Percentiles rank a stretch among this genome's conserved stretches.
Evolutionary conservation across 495 filamentous ascomycete genomes (phyloP).

Genomic region (Saxophila tyrrhenica): DNA sequence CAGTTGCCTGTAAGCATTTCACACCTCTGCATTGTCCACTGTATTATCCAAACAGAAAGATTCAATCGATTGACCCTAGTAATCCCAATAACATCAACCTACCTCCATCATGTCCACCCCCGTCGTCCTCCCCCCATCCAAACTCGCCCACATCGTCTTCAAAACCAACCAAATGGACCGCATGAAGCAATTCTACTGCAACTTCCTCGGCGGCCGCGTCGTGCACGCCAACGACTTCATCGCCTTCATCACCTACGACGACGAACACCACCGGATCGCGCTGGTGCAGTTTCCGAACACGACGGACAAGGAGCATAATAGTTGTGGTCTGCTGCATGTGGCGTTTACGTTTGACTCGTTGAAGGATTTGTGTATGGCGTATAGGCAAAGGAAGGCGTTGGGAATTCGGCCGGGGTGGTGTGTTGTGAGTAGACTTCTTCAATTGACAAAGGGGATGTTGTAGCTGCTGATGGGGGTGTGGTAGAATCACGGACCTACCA

Average conservation of each 20-base stretch:
- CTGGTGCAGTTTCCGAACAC: constrained; percentile 14
- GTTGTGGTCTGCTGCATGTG: constrained; percentile 18
- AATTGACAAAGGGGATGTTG: no score
- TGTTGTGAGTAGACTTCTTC: constrained; percentile 22
- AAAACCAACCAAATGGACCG: constrained; percentile 2
- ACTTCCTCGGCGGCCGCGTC: constrained; percentile 27
- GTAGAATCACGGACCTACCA: constrained; percentile 37
- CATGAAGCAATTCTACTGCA: constrained; percentile 30
- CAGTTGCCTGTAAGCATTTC: no score
- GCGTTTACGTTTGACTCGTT: constrained; percentile 13
- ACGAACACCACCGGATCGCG: constrained; percentile 23
- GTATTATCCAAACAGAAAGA: no score
- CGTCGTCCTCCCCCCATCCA: constrained; percentile 6
- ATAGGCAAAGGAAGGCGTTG: constrained; percentile 24
- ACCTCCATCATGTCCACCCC: not conserved
- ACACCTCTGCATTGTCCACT: no score
- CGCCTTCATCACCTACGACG: constrained; percentile 16
- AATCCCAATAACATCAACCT: no score
- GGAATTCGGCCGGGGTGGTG: constrained; percentile 36
- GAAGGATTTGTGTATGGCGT: constrained; percentile 17
- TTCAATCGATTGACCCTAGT: no score
- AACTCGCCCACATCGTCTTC: constrained; percentile 13
- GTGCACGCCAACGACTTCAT: not conserved
- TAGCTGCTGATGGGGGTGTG: no score
- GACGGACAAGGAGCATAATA: constrained; percentile 14